Conservation (phyloP, 139 green algal genomes). For the Tetradesmus lagerheimii region DNA sequence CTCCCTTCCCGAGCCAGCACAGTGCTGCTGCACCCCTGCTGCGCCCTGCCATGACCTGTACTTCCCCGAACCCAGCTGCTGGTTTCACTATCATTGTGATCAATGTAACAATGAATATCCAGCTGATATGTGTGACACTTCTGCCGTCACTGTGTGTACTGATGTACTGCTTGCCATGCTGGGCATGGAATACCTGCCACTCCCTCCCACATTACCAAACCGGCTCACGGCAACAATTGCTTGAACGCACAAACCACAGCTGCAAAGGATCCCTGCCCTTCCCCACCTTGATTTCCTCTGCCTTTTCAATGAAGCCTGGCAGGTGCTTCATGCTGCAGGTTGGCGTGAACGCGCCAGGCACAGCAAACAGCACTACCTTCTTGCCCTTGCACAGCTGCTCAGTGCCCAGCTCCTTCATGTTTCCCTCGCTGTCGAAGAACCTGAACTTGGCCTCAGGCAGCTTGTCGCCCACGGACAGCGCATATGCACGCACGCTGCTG, state of each 20-base stretch:
- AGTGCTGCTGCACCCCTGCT: no score
- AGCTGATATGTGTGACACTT: no score
- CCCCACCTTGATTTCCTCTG: constrained; percentile 90
- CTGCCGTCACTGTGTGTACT: background rate
- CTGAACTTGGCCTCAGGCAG: constrained; percentile 77
- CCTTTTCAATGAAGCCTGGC: constrained; percentile 92
- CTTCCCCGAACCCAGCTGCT: no score
- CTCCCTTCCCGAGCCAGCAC: no score
- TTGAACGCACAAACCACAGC: no score
- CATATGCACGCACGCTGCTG: constrained; percentile 47
- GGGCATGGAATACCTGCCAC: background rate
- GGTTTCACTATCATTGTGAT: no score
- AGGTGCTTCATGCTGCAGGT: constrained; percentile 95
- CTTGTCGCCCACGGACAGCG: constrained; percentile 70
- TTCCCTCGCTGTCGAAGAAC: constrained; percentile 90
- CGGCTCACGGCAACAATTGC: no score
- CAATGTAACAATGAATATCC: no score
- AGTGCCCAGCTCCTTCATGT: constrained; percentile 89
- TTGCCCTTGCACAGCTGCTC: constrained; percentile 91
- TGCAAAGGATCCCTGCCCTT: no score
- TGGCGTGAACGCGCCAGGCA: constrained; percentile 93
- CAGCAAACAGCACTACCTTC: constrained; percentile 95
- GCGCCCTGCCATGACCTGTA: no score
- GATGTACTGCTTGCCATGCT: background rate
- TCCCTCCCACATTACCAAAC: no score